Percentiles rank a stretch among this genome's conserved stretches.
Evolutionary conservation across 345 rosid species (phyloP).

Genomic region (Citrus glauca): DNA sequence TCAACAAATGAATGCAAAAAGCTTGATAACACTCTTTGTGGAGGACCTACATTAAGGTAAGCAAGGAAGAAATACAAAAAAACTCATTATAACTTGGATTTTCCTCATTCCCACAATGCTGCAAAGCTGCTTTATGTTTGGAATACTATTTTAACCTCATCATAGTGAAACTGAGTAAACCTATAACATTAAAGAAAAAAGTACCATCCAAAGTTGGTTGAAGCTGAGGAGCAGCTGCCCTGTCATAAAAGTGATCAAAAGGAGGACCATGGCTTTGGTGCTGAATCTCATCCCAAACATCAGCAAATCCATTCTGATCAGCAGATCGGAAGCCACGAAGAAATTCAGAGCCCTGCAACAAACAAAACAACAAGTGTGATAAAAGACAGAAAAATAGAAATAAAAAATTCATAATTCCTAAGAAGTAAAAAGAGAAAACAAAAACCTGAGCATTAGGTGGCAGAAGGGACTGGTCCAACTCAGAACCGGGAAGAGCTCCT

Average conservation of each 20-base stretch:
- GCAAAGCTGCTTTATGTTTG: not conserved
- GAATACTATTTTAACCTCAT: not conserved
- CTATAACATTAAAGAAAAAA: not conserved
- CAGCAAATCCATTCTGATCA: constrained; percentile 63
- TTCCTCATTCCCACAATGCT: not conserved
- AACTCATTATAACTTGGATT: not conserved
- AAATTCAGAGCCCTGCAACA: constrained; percentile 70
- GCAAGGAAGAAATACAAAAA: not conserved
- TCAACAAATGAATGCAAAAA: constrained; percentile 93
- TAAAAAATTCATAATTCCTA: not conserved
- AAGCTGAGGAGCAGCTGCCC: constrained; percentile 29
- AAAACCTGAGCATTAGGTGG: constrained; percentile 67
- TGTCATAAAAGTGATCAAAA: constrained; percentile 37
- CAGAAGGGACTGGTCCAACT: constrained; percentile 58
- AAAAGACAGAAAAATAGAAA: not conserved
- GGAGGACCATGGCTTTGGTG: constrained; percentile 41
- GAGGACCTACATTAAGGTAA: constrained; percentile 65
- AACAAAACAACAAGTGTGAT: not conserved
- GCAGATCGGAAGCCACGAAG: constrained; percentile 60
- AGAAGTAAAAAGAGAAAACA: not conserved
- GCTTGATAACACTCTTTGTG: constrained; percentile 81
- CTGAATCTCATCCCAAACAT: constrained; percentile 88
- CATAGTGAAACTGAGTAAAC: not conserved
- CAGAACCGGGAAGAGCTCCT: constrained; percentile 81
- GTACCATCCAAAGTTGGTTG: constrained; percentile 76